Conservation (phyloP, 768 basidiomycete genomes). For the Boletus tylopilopsis region DNA sequence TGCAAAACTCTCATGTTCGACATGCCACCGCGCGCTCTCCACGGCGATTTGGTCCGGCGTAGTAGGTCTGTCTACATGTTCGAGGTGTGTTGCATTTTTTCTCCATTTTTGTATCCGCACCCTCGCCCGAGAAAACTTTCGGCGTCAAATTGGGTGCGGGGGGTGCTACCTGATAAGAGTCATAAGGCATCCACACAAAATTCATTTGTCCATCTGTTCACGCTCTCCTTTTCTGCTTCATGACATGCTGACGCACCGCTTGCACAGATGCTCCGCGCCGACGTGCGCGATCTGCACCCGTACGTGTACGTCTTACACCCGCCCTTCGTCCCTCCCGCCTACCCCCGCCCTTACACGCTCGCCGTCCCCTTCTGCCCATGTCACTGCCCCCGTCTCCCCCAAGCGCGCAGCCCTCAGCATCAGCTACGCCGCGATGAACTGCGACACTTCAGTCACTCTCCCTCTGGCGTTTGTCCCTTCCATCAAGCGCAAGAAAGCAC, state of each 20-base stretch:
- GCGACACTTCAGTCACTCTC: conserved; percentile 1
- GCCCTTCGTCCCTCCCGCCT: conserved; percentile 32
- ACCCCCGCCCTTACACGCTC: conserved; percentile 36
- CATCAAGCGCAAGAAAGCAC: conserved; percentile 28
- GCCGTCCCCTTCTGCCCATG: conserved; percentile 23
- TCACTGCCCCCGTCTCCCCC: conserved; percentile 20
- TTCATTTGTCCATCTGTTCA: neutral
- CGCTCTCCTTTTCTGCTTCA: neutral
- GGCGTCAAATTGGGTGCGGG: too few species aligned
- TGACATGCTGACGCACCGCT: conserved; percentile 3
- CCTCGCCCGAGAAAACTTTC: neutral
- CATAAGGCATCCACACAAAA: neutral
- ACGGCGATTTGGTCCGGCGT: conserved; percentile 15
- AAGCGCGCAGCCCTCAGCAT: conserved; percentile 27
- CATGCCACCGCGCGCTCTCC: conserved; percentile 29
- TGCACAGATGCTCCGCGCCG: conserved; percentile 30
- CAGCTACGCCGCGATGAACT: conserved; percentile 22
- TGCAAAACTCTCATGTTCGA: conserved; percentile 25
- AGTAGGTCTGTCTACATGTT: conserved; percentile 11
- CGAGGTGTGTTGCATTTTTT: conserved; percentile 17
- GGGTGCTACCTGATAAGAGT: too few species aligned
- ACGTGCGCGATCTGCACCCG: conserved; percentile 37
- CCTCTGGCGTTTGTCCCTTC: neutral
- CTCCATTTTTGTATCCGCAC: neutral
- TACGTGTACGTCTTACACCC: conserved; percentile 33